A percentile compares a stretch with the other conserved stretches of the same genome.
Conservation (phyloP, 2,329 filamentous ascomycete genomes). For the Pseudogymnoascus sp. region DNA sequence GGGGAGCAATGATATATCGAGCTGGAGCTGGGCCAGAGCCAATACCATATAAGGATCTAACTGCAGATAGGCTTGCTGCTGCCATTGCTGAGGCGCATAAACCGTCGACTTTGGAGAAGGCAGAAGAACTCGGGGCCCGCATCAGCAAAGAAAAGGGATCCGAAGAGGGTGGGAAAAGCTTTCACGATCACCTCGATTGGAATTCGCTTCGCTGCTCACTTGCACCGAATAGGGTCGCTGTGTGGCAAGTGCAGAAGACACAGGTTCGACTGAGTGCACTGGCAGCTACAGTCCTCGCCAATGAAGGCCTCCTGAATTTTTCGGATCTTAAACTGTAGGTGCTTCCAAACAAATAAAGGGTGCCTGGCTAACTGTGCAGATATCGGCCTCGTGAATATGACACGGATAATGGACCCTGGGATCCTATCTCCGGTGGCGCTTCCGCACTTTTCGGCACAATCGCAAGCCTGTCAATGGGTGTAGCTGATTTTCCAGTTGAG, state of each 20-base stretch:
- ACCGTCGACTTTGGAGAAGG: constrained; percentile 51
- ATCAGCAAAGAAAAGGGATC: constrained; percentile 62
- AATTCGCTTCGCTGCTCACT: constrained; percentile 64
- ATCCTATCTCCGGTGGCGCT: constrained; percentile 71
- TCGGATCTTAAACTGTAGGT: constrained; percentile 66
- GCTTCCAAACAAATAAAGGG: not conserved
- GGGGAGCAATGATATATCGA: constrained; percentile 68
- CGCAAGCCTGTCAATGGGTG: constrained; percentile 71
- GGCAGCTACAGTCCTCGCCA: constrained; percentile 63
- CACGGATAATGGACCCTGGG: constrained; percentile 70
- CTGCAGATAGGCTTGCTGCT: constrained; percentile 56
- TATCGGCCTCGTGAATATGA: constrained; percentile 61
- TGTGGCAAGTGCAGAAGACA: constrained; percentile 67
- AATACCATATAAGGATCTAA: constrained; percentile 63
- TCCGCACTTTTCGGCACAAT: constrained; percentile 78
- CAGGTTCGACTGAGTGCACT: constrained; percentile 63
- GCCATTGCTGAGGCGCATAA: constrained; percentile 56
- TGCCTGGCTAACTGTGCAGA: constrained; percentile 33
- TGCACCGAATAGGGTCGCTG: constrained; percentile 60
- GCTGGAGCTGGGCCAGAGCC: constrained; percentile 68
- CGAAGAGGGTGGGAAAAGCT: constrained; percentile 57
- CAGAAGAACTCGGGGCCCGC: constrained; percentile 44
- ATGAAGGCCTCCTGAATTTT: constrained; percentile 58
- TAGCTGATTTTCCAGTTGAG: constrained; percentile 64
- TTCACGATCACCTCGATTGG: constrained; percentile 63